Base-by-base conservation (phyloP, 345 rosid species). In the Eutrema heterophyllum region DNA sequence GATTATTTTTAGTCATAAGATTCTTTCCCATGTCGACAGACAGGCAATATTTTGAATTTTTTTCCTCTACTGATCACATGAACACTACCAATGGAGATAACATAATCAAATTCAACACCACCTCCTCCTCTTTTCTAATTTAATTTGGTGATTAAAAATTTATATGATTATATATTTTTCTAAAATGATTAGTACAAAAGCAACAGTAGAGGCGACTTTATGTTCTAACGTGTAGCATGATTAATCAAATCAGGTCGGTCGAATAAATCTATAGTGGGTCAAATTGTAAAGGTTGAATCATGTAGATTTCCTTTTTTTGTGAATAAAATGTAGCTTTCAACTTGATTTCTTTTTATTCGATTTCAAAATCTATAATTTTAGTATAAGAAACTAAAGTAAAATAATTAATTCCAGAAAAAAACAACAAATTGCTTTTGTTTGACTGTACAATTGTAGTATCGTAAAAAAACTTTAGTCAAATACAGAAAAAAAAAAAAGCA, bases 241-340 rank as follows among this genome's bases (percentile, higher is more conserved):
- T 78, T 66, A 72, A 78, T 78, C 73, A 66, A 71, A 78, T 71
- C 64, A 72, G 57, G 77, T 71, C 77, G 81, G 81, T 78, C 69
- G 77, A 78, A 78, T 78, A 78, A 53, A 66, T 65, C 44, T 56
- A 58, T 65, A 50, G 49, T 11, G 32, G 66, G 80, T 78, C 81
- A 77, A 77, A 65, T 58, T 26, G 49, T 66, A 66, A 77, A 66
- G 68, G 77, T 77, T 77, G 81, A 77, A 77, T 66, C 73, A 78
- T 71, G 81, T 72, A 41, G 72, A 77, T 77, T 77, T 77, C 9
- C 24, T 21, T 21, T 21, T 21, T 24, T 43, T 56, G 33, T 39
- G 18, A 70, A 18, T 13, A 53, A 26, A 61, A 45, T 69, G 36
- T 70, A 35, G 30, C 55, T 64, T 68, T 67, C 55, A 70, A 49